Base-by-base conservation (phyloP, 1,139 yeast species). In the Hansenula sp. region DNA sequence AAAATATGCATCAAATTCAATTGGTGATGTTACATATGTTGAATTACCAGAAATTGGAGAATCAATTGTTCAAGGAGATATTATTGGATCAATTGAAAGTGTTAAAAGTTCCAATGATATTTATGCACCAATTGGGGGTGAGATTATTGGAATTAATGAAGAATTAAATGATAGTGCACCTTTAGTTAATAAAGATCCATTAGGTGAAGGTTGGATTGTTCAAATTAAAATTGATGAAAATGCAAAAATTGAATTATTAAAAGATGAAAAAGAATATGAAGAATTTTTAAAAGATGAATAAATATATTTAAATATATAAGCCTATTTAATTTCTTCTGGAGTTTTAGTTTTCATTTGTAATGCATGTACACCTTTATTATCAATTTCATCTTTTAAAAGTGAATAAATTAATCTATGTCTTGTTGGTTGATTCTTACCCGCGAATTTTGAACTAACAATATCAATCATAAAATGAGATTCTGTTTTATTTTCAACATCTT, bases 101-200 rank as follows among this genome's bases (percentile, higher is more conserved):
- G 98, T 92, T 59, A 92, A 92, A 69, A 79, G 92, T 45, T 97
- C 98, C 24, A 79, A 89, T 49, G 98, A 94, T 61, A 82, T 92
- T 50, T 92, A 90, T 66, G 71, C 90, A 17, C 99, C 99, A 40
- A 85, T 88, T 28, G 65, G 73, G 18, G 96, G 96, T 42, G 84
- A 77, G 53, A 71, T 92, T 34, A 51, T 81, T 43, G 96, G 82
- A 51, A 77, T 80, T 50, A 94, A 92, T 67, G 72, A 69, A 33
- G 64, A 55, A 19, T 73, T 92, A 53, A 83, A 78, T 52, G 77
- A 76, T 41, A 69, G 73, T 47, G 97, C 99, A 27, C 80, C 79
- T 47, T 68, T 87, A 53, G 79, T 94, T 57, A 92, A 90, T 69
- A 65, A 71, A 49, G 97, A 89, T 59, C 97, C 98, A 40, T 73